Conservation (phyloP, 2,329 filamentous ascomycete genomes). For the Helotiales sp. region DNA sequence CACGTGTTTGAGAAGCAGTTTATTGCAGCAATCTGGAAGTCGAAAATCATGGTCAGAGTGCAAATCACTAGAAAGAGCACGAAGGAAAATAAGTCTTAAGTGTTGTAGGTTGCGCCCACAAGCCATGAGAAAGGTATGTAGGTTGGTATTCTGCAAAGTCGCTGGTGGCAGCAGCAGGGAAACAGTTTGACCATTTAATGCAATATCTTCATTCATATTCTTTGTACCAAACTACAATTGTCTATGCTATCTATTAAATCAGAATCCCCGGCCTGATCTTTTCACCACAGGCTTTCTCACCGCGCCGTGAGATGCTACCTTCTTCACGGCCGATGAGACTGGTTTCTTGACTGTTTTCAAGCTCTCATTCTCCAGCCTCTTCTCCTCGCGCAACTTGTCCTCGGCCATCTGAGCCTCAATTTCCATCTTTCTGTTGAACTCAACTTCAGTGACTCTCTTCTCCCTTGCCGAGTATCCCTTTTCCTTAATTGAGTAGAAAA, state of each 20-base stretch:
- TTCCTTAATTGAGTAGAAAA: conserved; percentile 97
- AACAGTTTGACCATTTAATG: background rate
- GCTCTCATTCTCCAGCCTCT: conserved; percentile 51
- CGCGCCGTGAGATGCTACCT: conserved; percentile 60
- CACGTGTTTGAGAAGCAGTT: background rate
- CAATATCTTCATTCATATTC: background rate
- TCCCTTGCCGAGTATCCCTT: conserved; percentile 91
- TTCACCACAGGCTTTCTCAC: conserved; percentile 62
- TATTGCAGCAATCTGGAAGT: background rate
- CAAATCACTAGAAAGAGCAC: too few species aligned
- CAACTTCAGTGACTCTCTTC: conserved; percentile 82
- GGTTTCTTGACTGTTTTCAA: conserved; percentile 47
- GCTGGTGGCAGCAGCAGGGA: too few species aligned
- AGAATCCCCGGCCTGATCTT: conserved; percentile 51
- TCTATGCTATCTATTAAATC: background rate
- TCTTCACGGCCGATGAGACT: conserved; percentile 46
- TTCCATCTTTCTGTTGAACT: conserved; percentile 91
- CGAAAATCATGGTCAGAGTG: too few species aligned
- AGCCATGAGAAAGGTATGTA: too few species aligned
- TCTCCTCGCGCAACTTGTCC: conserved; percentile 71
- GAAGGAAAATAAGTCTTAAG: too few species aligned
- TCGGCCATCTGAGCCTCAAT: conserved; percentile 90
- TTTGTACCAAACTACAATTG: too few species aligned
- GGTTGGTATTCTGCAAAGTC: too few species aligned
- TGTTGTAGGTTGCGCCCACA: too few species aligned